phyloP scores from a whole-genome alignment of 148 eudicot species.

The Amaranthus palmeri region DNA sequence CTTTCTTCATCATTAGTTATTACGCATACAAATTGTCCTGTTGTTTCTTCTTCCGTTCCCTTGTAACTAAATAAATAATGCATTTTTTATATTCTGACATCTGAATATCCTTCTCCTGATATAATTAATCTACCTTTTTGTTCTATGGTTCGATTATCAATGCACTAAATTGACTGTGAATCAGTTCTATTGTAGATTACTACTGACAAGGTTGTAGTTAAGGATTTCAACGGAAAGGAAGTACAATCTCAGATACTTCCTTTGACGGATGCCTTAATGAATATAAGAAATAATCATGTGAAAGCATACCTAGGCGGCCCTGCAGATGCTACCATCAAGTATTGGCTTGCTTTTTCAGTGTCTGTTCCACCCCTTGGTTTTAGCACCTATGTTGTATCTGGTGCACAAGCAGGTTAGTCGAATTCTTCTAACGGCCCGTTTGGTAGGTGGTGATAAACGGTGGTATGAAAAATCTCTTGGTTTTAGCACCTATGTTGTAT shows the following conservation, averaged over 20 bases:
- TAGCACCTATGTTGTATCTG: constrained; percentile 63
- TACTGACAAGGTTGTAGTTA: constrained; percentile 50
- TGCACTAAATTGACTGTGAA: constrained; percentile 6
- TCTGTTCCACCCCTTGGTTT: constrained; percentile 89
- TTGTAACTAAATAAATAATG: not conserved
- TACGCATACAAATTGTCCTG: not conserved
- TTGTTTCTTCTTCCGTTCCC: not conserved
- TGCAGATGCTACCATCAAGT: constrained; percentile 36
- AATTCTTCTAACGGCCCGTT: not conserved
- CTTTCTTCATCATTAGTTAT: constrained; percentile 2
- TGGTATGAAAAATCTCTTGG: too few species aligned
- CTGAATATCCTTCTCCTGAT: not conserved
- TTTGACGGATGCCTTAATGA: constrained; percentile 47
- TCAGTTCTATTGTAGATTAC: constrained; percentile 43
- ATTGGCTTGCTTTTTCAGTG: constrained; percentile 86
- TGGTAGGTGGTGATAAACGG: too few species aligned
- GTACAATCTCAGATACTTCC: constrained; percentile 78
- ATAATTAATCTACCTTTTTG: not conserved
- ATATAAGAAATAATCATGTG: constrained; percentile 44
- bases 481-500: constrained; percentile 68
- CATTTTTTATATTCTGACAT: too few species aligned
- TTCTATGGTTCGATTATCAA: not conserved
- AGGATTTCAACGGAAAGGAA: constrained; percentile 58
- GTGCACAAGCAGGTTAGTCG: constrained; percentile 45
- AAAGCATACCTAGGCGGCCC: constrained; percentile 61